Conservation (phyloP, 257 asterid genomes). For the Cynanchum wilfordii region DNA sequence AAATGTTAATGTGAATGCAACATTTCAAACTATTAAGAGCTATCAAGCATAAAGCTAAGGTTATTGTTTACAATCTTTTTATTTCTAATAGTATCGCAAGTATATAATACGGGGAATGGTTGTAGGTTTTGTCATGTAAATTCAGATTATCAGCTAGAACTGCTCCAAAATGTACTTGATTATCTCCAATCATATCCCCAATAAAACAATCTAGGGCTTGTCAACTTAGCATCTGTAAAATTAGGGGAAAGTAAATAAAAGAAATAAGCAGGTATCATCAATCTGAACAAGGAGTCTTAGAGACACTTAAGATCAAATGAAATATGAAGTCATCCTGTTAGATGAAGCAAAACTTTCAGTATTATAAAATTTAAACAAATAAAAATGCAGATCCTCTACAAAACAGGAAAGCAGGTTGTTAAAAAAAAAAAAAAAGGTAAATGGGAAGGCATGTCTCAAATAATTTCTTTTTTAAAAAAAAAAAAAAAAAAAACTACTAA, state of each 20-base stretch:
- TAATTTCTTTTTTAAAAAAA: too few species aligned
- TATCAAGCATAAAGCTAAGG: not conserved
- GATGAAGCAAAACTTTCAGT: not conserved
- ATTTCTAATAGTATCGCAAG: not conserved
- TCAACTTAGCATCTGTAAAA: not conserved
- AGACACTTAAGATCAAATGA: not conserved
- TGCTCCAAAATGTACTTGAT: not conserved
- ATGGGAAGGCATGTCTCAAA: not conserved
- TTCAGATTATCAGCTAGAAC: not conserved
- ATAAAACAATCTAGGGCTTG: not conserved
- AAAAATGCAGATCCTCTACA: not conserved
- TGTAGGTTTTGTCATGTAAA: not conserved
- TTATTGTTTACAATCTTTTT: too few species aligned
- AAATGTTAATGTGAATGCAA: not conserved
- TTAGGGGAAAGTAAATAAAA: not conserved
- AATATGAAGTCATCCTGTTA: not conserved
- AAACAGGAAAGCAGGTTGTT: not conserved
- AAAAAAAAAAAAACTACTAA: too few species aligned
- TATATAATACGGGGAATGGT: not conserved
- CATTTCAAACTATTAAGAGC: conserved; percentile 2
- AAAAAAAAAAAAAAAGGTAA: not conserved
- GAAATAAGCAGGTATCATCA: not conserved
- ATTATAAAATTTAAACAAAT: not conserved
- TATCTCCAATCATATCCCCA: not conserved
- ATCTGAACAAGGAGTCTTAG: not conserved